Base-by-base conservation (phyloP, 1,284 basidiomycete species). In the Cutaneotrichosporon arboriforme region DNA sequence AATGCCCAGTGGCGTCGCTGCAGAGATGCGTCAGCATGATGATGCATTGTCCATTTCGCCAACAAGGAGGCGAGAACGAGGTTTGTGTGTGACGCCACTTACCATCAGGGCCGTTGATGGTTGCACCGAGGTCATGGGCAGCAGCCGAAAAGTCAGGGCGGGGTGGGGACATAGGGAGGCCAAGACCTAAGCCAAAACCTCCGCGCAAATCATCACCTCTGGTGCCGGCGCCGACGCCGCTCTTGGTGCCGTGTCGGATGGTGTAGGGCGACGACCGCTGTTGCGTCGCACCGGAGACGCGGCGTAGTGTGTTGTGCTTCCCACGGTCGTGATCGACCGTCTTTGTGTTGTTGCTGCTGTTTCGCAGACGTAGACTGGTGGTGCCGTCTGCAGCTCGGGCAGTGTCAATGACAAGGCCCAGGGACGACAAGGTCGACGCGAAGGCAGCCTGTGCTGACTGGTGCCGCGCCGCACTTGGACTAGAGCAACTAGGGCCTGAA, bases 251-350 rank as follows among this genome's bases (percentile, higher is more conserved):
- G 18, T 18, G 33, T 18, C 43, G 43, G 17, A 35, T 45, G 17
- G 23, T 31, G 17, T 45, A 45, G 10, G 43, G 43, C 33, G 43
- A 45, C 31, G 20, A 34, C 5, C 43, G 43, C 31, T 35, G 14
- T 38, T 38, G 36, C 36, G 36, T 38, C 36, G 43, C 43, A 45
- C 17, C 18, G 43, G 43, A 17, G 31, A 18, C 43, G 18, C 43
- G 35, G 17, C 22, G 8, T 3, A 47, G 36, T 9, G n/a, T 15
- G 26, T 31, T 31, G 18, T 31, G 46, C 46, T 47, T 47, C 46
- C 46, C 46, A 47, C 46, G 46, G 15, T 47, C 46, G 21, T 38
- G 35, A 35, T 47, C 46, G 35, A 47, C 36, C 13, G 36, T 38
- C 36, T 47, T 47, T 31, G 43, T 45, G 18, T 45, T 45, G 43